Evolutionary conservation across 2,329 filamentous ascomycete species (phyloP).

Genomic region (Verticillium longisporum): DNA sequence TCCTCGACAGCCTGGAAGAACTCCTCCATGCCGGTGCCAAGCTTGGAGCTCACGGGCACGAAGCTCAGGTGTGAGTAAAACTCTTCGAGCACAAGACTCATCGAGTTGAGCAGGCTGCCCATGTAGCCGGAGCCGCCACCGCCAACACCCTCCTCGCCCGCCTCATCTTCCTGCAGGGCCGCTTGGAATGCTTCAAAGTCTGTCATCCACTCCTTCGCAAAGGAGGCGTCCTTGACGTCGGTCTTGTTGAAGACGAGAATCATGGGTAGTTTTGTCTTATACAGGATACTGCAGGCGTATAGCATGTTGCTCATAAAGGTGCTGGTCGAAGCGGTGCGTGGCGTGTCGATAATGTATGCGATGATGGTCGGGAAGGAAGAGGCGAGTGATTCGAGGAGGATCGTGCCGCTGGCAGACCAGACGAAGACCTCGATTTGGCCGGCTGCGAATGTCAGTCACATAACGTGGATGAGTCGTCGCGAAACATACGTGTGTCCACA

Average conservation of each 20-base stretch:
- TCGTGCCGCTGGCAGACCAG: slow-evolving; percentile 93
- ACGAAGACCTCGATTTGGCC: slow-evolving; percentile 99
- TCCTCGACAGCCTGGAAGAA: slow-evolving; percentile 87
- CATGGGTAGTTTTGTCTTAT: slow-evolving; percentile 98
- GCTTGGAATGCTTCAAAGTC: slow-evolving; percentile 95
- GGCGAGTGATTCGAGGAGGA: slow-evolving; percentile 85
- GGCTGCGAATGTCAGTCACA: slow-evolving; percentile 25
- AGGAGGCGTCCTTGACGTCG: slow-evolving; percentile 83
- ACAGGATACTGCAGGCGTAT: slow-evolving; percentile 95
- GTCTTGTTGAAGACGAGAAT: slow-evolving; percentile 99
- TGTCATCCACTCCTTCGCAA: slow-evolving; percentile 99
- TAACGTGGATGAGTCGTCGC: background rate
- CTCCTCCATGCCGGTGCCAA: slow-evolving; percentile 82
- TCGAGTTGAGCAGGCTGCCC: slow-evolving; percentile 90
- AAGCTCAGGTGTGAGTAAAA: slow-evolving; percentile 94
- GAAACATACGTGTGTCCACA: slow-evolving; percentile 66
- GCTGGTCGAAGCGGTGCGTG: slow-evolving; percentile 82
- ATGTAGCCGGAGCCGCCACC: slow-evolving; percentile 87
- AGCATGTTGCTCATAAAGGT: slow-evolving; percentile 99
- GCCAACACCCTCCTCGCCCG: slow-evolving; percentile 63
- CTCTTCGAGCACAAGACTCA: slow-evolving; percentile 95
- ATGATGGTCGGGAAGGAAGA: slow-evolving; percentile 95
- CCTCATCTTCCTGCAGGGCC: slow-evolving; percentile 75
- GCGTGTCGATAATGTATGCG: slow-evolving; percentile 96
- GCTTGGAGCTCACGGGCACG: slow-evolving; percentile 88